Percentiles rank a stretch among this genome's conserved stretches.
Conservation (phyloP, 768 basidiomycete species). For the Suillus ampliporus region DNA sequence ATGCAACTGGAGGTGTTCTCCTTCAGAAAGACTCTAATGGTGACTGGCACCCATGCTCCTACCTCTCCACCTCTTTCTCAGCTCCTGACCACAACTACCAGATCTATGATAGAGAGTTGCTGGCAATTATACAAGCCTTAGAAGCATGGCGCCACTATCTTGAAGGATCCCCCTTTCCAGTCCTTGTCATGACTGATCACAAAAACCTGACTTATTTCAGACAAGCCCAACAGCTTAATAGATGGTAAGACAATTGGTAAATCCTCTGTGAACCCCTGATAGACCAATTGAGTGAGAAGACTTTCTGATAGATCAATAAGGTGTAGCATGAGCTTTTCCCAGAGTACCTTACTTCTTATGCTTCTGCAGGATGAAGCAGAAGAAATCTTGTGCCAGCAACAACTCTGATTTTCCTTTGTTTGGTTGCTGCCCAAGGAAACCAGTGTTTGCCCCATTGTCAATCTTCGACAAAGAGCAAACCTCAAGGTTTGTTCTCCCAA, state of each 20-base stretch:
- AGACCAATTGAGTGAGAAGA: slow-evolving; percentile 66
- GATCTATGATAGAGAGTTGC: no score
- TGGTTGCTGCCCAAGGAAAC: slow-evolving; percentile 93
- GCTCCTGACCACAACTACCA: no score
- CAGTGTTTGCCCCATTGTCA: slow-evolving; percentile 94
- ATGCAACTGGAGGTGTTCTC: no score
- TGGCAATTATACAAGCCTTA: no score
- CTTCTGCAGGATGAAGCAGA: slow-evolving; percentile 63
- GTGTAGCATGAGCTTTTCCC: slow-evolving; percentile 44
- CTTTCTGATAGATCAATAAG: slow-evolving; percentile 73
- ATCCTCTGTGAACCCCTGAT: slow-evolving; percentile 81
- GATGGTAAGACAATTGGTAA: slow-evolving; percentile 96
- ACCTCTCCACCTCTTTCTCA: no score
- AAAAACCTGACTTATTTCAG: no score
- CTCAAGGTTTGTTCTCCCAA: slow-evolving; percentile 30
- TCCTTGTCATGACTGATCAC: no score
- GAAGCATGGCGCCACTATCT: no score
- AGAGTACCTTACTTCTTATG: slow-evolving; percentile 6
- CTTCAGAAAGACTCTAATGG: no score
- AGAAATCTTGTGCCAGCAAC: slow-evolving; percentile 69
- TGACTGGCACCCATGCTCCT: no score
- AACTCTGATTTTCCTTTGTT: slow-evolving; percentile 83
- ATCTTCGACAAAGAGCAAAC: slow-evolving; percentile 64
- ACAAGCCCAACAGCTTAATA: no score
- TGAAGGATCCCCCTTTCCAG: no score